Conservation (phyloP, 2,329 filamentous ascomycete genomes). For the Aspergillus sp. region DNA sequence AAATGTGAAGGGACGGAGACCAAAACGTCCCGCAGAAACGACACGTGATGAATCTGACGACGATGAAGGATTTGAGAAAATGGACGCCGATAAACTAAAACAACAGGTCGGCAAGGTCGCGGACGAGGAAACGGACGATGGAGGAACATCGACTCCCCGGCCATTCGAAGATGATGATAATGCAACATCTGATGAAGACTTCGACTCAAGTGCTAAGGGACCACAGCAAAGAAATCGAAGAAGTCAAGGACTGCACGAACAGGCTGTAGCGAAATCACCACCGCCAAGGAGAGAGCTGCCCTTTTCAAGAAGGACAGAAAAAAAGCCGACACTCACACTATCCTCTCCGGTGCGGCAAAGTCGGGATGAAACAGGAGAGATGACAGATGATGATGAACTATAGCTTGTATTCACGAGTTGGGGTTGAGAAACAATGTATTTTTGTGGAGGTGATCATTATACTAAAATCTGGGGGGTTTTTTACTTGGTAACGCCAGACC, state of each 20-base stretch:
- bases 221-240: background rate
- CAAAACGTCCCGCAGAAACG: constrained; percentile 30
- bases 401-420: constrained; percentile 14
- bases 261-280: constrained; percentile 19
- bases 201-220: background rate
- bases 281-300: constrained; percentile 46
- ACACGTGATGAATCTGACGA: constrained; percentile 25
- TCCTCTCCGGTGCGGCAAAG: constrained; percentile 12
- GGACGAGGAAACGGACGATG: constrained; percentile 28
- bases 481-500: background rate
- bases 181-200: constrained; percentile 29
- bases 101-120: constrained; percentile 9
- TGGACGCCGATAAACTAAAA: constrained; percentile 32
- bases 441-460: background rate
- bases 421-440: background rate
- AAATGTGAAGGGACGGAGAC: constrained; percentile 14
- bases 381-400: constrained; percentile 45
- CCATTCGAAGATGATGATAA: constrained; percentile 32
- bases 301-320: constrained; percentile 30
- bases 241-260: background rate
- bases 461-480: background rate
- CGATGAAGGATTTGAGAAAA: constrained; percentile 38
- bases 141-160: constrained; percentile 29
- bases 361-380: constrained; percentile 30
- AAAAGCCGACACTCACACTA: background rate